Evolutionary conservation across 2,329 filamentous ascomycete species (phyloP).

Genomic region (Xylariaceae sp.): DNA sequence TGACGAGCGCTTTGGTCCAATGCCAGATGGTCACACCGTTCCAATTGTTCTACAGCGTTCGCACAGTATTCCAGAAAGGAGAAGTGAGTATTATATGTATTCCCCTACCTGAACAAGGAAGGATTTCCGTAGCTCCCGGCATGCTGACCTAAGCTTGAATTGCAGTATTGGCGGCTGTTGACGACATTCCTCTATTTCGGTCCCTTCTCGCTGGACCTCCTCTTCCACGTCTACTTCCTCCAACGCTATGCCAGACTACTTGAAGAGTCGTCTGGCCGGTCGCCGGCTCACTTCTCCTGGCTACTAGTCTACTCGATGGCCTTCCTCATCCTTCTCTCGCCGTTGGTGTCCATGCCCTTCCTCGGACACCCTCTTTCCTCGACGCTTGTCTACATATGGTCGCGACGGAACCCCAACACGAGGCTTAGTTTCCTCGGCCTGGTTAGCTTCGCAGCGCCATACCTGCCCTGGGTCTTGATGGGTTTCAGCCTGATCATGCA

Average conservation of each 20-base stretch:
- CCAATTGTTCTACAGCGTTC: constrained; percentile 95
- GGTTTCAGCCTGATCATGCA: constrained; percentile 90
- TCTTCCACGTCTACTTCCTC: constrained; percentile 98
- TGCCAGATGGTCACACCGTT: constrained; percentile 91
- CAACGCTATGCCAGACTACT: constrained; percentile 94
- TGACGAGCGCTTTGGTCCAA: constrained; percentile 87
- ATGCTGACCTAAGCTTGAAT: constrained; percentile 5
- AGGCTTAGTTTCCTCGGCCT: constrained; percentile 86
- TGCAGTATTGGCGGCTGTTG: constrained; percentile 91
- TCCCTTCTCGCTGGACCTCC: constrained; percentile 86
- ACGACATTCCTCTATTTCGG: constrained; percentile 98
- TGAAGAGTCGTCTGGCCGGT: constrained; percentile 90
- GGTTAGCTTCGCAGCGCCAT: constrained; percentile 89
- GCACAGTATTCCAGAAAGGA: constrained; percentile 86
- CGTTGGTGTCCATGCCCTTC: constrained; percentile 88
- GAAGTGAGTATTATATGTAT: constrained; percentile 63
- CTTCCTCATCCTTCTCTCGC: constrained; percentile 79
- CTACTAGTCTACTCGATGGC: constrained; percentile 82
- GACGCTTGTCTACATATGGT: constrained; percentile 97
- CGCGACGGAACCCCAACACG: constrained; percentile 88
- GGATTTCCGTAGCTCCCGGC: not conserved
- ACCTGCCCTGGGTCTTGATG: constrained; percentile 94
- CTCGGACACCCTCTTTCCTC: constrained; percentile 92
- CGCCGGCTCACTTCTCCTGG: constrained; percentile 94
- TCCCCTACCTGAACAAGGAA: not conserved